Conservation (phyloP, 2,329 filamentous ascomycete species). For the Alternaria longipes region DNA sequence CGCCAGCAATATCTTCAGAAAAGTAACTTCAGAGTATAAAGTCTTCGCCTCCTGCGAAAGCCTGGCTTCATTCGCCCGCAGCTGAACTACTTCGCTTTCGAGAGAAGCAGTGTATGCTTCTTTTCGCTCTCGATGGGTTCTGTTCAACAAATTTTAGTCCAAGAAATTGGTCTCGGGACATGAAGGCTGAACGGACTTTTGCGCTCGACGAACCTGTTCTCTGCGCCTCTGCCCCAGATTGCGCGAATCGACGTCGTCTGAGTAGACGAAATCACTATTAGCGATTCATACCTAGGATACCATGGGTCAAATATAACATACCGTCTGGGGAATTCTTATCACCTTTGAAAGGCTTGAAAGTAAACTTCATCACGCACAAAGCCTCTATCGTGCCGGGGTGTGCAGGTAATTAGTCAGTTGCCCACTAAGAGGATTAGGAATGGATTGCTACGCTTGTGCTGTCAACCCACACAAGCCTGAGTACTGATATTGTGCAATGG, state of each 20-base stretch:
- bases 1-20: constrained; percentile 30
- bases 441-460: not conserved
- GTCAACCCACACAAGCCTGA: not conserved
- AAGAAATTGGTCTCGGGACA: not conserved
- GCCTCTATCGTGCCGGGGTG: not conserved
- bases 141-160: constrained; percentile 8
- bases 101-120: constrained; percentile 44
- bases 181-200: constrained; percentile 29
- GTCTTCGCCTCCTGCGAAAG: constrained; percentile 36
- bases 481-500: not conserved
- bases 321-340: constrained; percentile 3
- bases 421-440: not conserved
- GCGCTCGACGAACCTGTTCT: constrained; percentile 51
- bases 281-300: not conserved
- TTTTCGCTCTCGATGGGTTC: constrained; percentile 47
- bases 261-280: not conserved
- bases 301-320: not conserved
- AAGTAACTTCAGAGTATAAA: constrained; percentile 35
- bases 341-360: constrained; percentile 23
- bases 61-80: constrained; percentile 43
- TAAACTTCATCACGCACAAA: constrained; percentile 22
- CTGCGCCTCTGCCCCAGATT: constrained; percentile 34
- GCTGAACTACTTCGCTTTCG: constrained; percentile 39
- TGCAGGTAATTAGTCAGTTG: not conserved
- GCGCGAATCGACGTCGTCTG: constrained; percentile 6